Base-by-base conservation (phyloP, 305 asterid genomes). In the Fraxinus floribunda region DNA sequence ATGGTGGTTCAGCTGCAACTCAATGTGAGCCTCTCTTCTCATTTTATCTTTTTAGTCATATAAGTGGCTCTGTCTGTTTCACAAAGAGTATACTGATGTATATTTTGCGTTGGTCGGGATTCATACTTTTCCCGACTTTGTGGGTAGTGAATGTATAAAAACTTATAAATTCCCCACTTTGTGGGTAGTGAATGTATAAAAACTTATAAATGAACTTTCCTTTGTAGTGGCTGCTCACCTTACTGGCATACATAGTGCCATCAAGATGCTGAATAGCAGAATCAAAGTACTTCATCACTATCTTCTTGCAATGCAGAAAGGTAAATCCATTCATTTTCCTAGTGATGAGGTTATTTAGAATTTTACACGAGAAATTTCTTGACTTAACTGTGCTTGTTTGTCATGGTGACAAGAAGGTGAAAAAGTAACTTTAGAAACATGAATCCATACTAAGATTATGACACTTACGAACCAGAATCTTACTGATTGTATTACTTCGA, bases 181-280 rank as follows among this genome's bases (percentile, higher is more conserved):
- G 55, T 39, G 72, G 32, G 34, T 36, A 30, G 44, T 64, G 36
- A 16, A 26, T 29, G 15, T 36, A 26, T 15, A 5, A 30, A 34
- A 75, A 49, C 55, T 78, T 44, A 70, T 60, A 3, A 75, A 46
- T 83, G 75, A 70, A 34, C 39, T 73, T 79, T 81, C 72, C 66
- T 57, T 79, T 82, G 77, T 81, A 93, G 98, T 96, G 98, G 97
- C 97, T 89, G 99, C 95, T 87, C 99, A 93, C 81, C 97, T 95
- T 78, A 94, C 99, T 32, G 99, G 99, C 85, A 93, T 89, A 86
- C 98, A 95, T 80, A 94, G 97, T 88, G 97, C 97, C 75, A 94
- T 95, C 90, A 94, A 92, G 91, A 95, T 95, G 99, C 92, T 93
- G 76, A 93, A 92, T 87, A 93, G 97, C 87, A 92, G 98, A 89